phyloP scores from a whole-genome alignment of 805 yeast genomes.

The Hermanozyma aechmeae region DNA sequence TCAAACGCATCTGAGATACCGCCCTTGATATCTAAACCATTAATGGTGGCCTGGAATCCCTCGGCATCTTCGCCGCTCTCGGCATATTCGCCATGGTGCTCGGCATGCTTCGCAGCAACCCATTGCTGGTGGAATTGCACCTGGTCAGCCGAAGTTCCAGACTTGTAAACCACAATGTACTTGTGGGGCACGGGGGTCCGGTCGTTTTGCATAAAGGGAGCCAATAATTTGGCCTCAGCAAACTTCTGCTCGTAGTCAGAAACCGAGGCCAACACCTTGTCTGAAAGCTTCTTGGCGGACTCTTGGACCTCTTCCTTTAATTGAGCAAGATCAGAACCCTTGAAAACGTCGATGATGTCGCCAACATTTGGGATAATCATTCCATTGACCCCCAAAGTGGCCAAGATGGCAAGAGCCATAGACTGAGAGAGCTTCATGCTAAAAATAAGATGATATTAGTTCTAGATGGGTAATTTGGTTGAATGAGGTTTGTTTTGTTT shows the following conservation, averaged over 20 bases:
- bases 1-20: constrained; percentile 30
- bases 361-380: constrained; percentile 54
- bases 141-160: constrained; percentile 43
- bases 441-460: constrained; percentile 11
- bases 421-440: constrained; percentile 31
- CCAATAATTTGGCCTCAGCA: constrained; percentile 1
- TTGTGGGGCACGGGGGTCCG: constrained; percentile 51
- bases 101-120: constrained; percentile 41
- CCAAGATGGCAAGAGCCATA: constrained; percentile 33
- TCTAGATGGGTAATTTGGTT: no score
- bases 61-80: no score
- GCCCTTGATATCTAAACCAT: constrained; percentile 4
- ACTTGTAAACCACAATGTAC: constrained; percentile 81
- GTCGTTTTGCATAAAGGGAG: constrained; percentile 8
- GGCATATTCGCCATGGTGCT: no score
- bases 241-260: constrained; percentile 4
- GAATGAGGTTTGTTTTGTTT: no score
- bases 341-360: constrained; percentile 29
- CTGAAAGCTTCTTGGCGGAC: constrained; percentile 6
- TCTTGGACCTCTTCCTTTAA: constrained; percentile 6
- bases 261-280: constrained; percentile 1
- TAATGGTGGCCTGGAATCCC: constrained; percentile 6
- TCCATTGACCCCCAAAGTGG: constrained; percentile 31
- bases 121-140: constrained; percentile 58
- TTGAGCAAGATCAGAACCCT: constrained; percentile 8